Conservation (phyloP, 148 eudicot genomes). For the Cornus suecica region DNA sequence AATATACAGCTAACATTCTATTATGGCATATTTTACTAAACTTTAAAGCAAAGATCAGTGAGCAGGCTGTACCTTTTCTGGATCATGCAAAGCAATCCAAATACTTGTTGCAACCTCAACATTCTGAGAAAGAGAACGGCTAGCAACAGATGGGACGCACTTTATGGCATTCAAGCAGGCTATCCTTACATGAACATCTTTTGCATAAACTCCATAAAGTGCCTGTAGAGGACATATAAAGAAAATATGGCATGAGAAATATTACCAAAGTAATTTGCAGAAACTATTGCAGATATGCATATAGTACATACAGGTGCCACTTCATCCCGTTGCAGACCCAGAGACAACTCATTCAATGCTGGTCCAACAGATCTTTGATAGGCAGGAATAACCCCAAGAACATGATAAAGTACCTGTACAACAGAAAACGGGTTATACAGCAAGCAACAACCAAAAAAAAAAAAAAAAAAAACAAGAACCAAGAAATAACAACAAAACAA, state of each 20-base stretch:
- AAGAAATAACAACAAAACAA: no score
- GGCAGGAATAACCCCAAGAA: conserved; percentile 83
- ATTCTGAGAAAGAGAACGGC: conserved; percentile 68
- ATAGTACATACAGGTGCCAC: conserved; percentile 69
- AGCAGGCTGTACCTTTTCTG: conserved; percentile 66
- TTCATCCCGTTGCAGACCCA: conserved; percentile 82
- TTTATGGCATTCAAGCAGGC: conserved; percentile 95
- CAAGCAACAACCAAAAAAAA: conserved; percentile 4
- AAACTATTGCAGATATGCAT: background rate
- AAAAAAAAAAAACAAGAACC: background rate
- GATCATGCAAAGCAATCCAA: conserved; percentile 96
- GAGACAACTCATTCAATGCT: conserved; percentile 90
- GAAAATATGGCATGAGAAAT: conserved; percentile 5
- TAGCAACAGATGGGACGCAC: conserved; percentile 88
- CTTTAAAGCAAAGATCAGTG: background rate
- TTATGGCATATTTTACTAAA: background rate
- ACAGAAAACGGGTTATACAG: conserved; percentile 23
- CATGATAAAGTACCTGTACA: conserved; percentile 90
- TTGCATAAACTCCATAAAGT: conserved; percentile 86
- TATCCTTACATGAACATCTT: conserved; percentile 87
- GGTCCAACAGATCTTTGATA: conserved; percentile 80
- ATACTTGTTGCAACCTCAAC: conserved; percentile 86
- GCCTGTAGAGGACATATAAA: conserved; percentile 48
- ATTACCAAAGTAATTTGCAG: conserved; percentile 6
- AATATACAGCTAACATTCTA: no score